Percentiles rank a stretch among this genome's conserved stretches.
phyloP scores from a whole-genome alignment of 2,329 filamentous ascomycete species.

The Fusarium mundagurra region DNA sequence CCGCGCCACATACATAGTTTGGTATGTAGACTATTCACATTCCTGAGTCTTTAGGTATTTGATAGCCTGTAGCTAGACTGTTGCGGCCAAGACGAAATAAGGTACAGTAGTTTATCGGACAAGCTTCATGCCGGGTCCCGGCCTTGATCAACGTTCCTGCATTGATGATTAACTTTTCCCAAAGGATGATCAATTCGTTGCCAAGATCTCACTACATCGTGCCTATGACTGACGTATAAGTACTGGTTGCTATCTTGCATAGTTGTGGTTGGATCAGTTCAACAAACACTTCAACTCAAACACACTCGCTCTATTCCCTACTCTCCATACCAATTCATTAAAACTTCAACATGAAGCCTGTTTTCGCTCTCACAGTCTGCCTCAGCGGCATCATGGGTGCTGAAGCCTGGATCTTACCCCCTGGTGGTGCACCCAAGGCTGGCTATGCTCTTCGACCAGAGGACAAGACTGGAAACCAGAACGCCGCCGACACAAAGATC shows the following conservation, averaged over 20 bases:
- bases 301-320: not conserved
- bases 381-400: not conserved
- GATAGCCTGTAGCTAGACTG: not conserved
- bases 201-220: not conserved
- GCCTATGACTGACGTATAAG: not conserved
- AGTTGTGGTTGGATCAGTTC: fast-evolving
- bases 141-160: slow-evolving; percentile 13
- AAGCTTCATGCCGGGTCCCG: slow-evolving; percentile 11
- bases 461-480: not conserved
- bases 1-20: slow-evolving; percentile 9
- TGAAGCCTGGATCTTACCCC: slow-evolving; percentile 1
- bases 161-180: not conserved
- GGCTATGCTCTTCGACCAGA: slow-evolving; percentile 1
- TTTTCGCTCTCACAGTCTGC: not conserved
- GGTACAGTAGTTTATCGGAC: not conserved
- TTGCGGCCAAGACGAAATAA: slow-evolving; percentile 1
- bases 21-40: not conserved
- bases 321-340: not conserved
- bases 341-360: slow-evolving; percentile 2
- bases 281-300: not conserved
- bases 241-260: not conserved
- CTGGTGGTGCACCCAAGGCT: not conserved
- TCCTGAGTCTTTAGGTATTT: not conserved
- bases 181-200: not conserved
- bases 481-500: not conserved